These are phyloP conservation scores for Aphanomyces euteiches DNA, from an alignment of 352 stramenopile genomes.

Conservation along the genomic window DNA sequence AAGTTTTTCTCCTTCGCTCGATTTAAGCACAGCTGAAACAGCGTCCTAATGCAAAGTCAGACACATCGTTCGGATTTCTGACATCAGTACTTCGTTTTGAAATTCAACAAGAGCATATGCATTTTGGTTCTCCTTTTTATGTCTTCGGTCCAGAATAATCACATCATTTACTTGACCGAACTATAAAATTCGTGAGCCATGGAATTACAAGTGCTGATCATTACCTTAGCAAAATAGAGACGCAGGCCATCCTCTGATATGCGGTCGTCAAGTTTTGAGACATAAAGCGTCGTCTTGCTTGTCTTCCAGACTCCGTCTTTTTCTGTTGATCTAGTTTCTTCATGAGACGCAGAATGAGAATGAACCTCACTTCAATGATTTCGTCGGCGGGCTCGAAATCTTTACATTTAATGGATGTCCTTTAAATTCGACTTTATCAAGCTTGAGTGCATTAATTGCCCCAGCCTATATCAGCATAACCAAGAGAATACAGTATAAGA, in stretches of 20 bases:
- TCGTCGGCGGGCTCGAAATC: slow-evolving; percentile 6
- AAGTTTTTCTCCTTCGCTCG: not conserved
- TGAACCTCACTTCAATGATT: not conserved
- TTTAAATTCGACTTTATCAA: slow-evolving; percentile 8
- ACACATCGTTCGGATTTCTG: not conserved
- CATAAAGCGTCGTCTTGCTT: slow-evolving; percentile 5
- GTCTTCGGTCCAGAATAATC: slow-evolving; percentile 12
- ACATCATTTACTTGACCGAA: not conserved
- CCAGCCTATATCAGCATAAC: not conserved
- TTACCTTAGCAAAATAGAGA: not conserved
- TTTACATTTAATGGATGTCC: slow-evolving; percentile 13
- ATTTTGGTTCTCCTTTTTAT: slow-evolving; percentile 15
- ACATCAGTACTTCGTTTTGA: not conserved
- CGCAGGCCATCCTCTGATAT: not conserved
- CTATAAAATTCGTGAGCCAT: not conserved
- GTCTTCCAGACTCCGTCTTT: slow-evolving; percentile 23
- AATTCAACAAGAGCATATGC: slow-evolving; percentile 23
- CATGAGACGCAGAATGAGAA: not conserved
- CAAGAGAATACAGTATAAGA: not conserved
- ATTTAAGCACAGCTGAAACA: not conserved
- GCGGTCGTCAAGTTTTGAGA: not conserved
- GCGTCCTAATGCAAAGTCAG: not conserved
- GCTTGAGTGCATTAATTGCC: not conserved
- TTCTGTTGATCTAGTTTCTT: not conserved
- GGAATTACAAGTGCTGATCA: not conserved